Evolutionary conservation across 768 basidiomycete species (phyloP), one percentile per base, ranked within the genome.

Genomic region (Phylloporus sp.): DNA sequence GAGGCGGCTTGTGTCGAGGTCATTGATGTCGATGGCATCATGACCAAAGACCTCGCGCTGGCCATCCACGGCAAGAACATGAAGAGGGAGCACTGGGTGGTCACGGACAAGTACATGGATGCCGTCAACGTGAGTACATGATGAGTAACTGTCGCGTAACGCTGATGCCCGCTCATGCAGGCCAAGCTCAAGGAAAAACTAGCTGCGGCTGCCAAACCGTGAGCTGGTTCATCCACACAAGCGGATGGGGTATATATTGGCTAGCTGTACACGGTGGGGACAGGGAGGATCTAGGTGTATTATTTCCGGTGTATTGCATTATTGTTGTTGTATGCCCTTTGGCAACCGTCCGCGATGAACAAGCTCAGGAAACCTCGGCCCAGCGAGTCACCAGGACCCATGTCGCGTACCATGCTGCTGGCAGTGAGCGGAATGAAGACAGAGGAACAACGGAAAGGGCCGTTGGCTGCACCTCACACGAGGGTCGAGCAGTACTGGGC

Each of bases 11-110:
- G 97, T 64, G 78, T 95, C 2, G 91, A 97, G 71, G 84, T 90
- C 15, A 97, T 97, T 57, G 91, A 97, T 66, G 65, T 78, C 60
- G 94, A 97, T 62, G 86, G 86, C 0, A 64, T 97, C 47, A 97
- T 97, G 95, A 97, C 94, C 52, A 97, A 97, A 80, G 95, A 98
- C 73, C 75, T 98, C 44, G 95, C 95, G 27, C 76, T 98, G 22
- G 86, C 92, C 2, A 97, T 97, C 65, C 86, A 97, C 62, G 95
- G 95, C 32, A 88, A 88, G 77, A 69, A 81, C 57, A 83, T 95
- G 90, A 83, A 86, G 76, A 79, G 95, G 61, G 92, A 94, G 61
- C 89, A 97, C 72, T 98, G 94, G 91, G 95, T 97, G n/a, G 72
- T 93, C 23, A 97, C 94, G 4, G 84, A 91, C 68, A 88, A 80